Base-by-base conservation (phyloP, 495 filamentous ascomycete genomes). In the Cairneyella variabilis region DNA sequence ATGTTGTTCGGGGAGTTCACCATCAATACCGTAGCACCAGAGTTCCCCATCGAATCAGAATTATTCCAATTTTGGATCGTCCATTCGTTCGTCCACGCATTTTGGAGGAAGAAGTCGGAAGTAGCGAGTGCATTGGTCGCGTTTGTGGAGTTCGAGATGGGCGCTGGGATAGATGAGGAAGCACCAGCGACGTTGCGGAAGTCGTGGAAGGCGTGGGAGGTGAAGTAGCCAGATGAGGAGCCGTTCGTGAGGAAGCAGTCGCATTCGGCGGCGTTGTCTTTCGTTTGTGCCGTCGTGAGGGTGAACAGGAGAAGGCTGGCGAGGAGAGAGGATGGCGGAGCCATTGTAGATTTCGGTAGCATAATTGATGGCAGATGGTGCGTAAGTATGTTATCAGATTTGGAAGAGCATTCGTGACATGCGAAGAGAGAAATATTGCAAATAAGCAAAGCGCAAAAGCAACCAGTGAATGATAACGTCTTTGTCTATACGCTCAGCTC, bases 201-300 rank as follows among this genome's bases (percentile, higher is more conserved):
- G 69, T 90, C 86, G 69, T 76, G 84, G 65, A 88, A 81, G 30
- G 74, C 74, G 69, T 88, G 82, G 59, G 79, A 70, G 18, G 72
- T 73, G 64, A 86, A 88, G 69, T 80, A 86, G 8, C 73, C 70
- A 14, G 65, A 38, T 30, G 69, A 67, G 28, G 66, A 68, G 18
- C 68, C 74, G 48, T 78, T 77, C 46, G 71, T 75, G 27, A 71
- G 50, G 54, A 69, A 80, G 54, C 77, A 80, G 56, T 66, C 62
- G 58, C 77, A 80, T 37, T 70, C 51, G 12, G 53, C 32, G 23
- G 41, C 59, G 44, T 62, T 62, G 36, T 62, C 59, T 25, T 34
- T 58, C n/a, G n/a, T n/a, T 42, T 62, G 55, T 23, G 59, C 59
- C 18, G 21, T 21, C 22, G 53, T 48, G 27, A 56, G 37, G n/a